phyloP scores from a whole-genome alignment of 1,284 basidiomycete genomes.

The Trametes versicolor region DNA sequence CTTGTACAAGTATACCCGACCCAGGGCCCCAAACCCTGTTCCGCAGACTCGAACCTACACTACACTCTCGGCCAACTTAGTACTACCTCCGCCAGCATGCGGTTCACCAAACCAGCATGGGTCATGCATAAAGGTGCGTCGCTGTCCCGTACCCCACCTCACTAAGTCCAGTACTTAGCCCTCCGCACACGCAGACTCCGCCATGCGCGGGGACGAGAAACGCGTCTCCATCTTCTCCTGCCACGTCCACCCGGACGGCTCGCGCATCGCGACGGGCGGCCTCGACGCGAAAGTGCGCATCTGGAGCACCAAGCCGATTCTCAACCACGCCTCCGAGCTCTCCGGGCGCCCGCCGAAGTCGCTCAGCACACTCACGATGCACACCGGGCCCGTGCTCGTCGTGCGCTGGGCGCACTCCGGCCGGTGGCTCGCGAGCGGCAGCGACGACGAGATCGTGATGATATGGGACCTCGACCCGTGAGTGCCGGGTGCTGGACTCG shows the following conservation, averaged over 20 bases:
- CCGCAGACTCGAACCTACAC: not conserved
- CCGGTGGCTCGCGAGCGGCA: slow-evolving; percentile 94
- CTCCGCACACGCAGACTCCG: slow-evolving; percentile 32
- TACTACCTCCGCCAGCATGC: slow-evolving; percentile 51
- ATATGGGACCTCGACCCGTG: slow-evolving; percentile 98
- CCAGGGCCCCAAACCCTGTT: not conserved
- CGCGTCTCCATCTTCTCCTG: slow-evolving; percentile 91
- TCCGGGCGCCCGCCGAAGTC: slow-evolving; percentile 85
- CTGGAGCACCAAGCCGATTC: slow-evolving; percentile 95
- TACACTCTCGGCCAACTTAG: not conserved
- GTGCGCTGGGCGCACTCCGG: slow-evolving; percentile 98
- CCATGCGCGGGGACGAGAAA: slow-evolving; percentile 55
- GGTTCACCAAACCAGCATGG: slow-evolving; percentile 83
- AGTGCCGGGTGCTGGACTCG: slow-evolving; percentile 45
- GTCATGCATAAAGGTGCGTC: slow-evolving; percentile 69
- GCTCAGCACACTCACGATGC: slow-evolving; percentile 92
- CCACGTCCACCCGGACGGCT: slow-evolving; percentile 95
- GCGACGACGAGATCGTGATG: slow-evolving; percentile 95
- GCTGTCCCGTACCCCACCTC: not conserved
- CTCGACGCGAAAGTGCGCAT: slow-evolving; percentile 96
- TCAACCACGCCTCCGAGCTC: slow-evolving; percentile 77
- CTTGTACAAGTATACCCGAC: slow-evolving; percentile 10
- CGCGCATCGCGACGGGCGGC: slow-evolving; percentile 95
- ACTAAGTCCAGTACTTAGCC: not conserved
- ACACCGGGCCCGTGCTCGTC: slow-evolving; percentile 93